Evolutionary conservation across 805 yeast genomes (phyloP).

Genomic region (Candida incommunis): DNA sequence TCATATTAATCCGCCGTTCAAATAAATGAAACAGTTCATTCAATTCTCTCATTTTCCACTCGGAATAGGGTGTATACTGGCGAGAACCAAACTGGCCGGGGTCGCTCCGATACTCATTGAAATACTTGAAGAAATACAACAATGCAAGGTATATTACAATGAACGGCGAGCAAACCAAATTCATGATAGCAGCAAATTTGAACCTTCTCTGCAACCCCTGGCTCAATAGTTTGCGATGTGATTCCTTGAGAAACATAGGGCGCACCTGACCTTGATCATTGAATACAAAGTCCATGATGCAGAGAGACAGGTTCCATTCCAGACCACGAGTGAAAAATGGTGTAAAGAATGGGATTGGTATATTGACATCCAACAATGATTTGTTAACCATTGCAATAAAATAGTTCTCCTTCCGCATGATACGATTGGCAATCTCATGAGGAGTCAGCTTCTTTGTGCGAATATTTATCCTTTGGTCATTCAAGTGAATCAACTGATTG

Average conservation of each 20-base stretch:
- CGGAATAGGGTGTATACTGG: conserved; percentile 87
- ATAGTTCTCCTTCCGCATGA: conserved; percentile 92
- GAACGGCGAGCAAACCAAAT: conserved; percentile 72
- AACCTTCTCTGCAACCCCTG: conserved; percentile 66
- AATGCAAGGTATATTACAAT: conserved; percentile 70
- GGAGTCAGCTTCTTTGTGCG: conserved; percentile 73
- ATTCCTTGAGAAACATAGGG: conserved; percentile 52
- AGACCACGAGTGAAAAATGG: conserved; percentile 61
- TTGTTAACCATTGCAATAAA: conserved; percentile 80
- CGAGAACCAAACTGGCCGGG: conserved; percentile 74
- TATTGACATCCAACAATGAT: conserved; percentile 50
- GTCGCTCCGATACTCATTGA: conserved; percentile 80
- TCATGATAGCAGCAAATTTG: conserved; percentile 75
- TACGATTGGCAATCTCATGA: conserved; percentile 86
- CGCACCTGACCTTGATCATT: conserved; percentile 73
- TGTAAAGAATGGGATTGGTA: conserved; percentile 36
- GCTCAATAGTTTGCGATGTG: conserved; percentile 50
- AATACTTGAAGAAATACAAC: conserved; percentile 76
- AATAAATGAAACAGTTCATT: conserved; percentile 88
- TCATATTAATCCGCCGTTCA: conserved; percentile 59
- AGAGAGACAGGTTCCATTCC: conserved; percentile 88
- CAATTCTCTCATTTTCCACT: conserved; percentile 89
- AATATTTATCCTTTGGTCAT: conserved; percentile 36
- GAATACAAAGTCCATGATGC: conserved; percentile 77
- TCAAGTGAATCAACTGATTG: conserved; percentile 53